A percentile compares a stretch with the other conserved stretches of the same genome.
phyloP scores from a whole-genome alignment of 2,329 filamentous ascomycete species.

The Colletotrichum phormii region DNA sequence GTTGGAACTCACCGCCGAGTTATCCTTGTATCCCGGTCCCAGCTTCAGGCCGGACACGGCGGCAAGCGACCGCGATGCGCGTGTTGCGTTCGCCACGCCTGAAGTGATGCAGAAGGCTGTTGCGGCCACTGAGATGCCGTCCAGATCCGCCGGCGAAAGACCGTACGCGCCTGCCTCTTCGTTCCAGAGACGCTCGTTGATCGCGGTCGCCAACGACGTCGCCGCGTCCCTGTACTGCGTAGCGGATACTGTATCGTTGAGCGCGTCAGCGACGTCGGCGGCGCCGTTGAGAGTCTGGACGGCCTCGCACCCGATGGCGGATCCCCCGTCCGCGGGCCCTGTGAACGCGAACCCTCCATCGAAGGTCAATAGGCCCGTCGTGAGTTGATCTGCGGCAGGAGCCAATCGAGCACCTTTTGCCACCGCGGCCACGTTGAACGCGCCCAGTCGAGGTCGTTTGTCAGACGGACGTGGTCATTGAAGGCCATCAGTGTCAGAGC shows the following conservation, averaged over 20 bases:
- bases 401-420: slow-evolving; percentile 27
- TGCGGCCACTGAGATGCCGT: slow-evolving; percentile 32
- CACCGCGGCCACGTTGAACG: slow-evolving; percentile 35
- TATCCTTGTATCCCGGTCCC: slow-evolving; percentile 39
- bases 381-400: slow-evolving; percentile 31
- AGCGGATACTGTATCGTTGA: slow-evolving; percentile 42
- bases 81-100: slow-evolving; percentile 31
- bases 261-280: slow-evolving; percentile 28
- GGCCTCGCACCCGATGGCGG: slow-evolving; percentile 34
- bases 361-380: slow-evolving; percentile 36
- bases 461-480: slow-evolving; percentile 36
- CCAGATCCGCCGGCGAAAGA: slow-evolving; percentile 2
- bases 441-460: slow-evolving; percentile 36
- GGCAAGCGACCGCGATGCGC: slow-evolving; percentile 24
- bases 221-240: slow-evolving; percentile 33
- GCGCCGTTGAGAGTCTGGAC: slow-evolving; percentile 33
- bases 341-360: slow-evolving; percentile 31
- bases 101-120: slow-evolving; percentile 40
- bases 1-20: slow-evolving; percentile 24
- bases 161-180: slow-evolving; percentile 35
- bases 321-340: slow-evolving; percentile 29
- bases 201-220: slow-evolving; percentile 29
- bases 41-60: slow-evolving; percentile 31
- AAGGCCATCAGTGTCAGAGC: slow-evolving; percentile 35
- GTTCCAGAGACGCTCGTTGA: slow-evolving; percentile 40